Base-by-base conservation (phyloP, 2,329 filamentous ascomycete genomes). In the Microdochium paspali region DNA sequence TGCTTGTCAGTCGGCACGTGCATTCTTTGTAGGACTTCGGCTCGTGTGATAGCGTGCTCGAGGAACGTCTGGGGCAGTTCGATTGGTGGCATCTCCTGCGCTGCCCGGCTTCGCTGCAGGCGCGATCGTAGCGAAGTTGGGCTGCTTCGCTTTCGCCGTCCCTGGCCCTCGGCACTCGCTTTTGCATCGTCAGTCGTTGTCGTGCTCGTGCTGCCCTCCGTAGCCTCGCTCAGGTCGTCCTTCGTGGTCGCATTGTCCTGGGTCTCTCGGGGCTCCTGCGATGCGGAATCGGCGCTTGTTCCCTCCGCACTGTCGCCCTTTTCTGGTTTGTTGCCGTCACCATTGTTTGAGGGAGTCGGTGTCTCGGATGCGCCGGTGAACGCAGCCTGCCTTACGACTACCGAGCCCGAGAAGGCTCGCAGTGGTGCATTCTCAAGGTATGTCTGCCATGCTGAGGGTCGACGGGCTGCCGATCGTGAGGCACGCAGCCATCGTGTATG, bases 31-130 rank as follows among this genome's bases (percentile, higher is more conserved):
- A 46, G 47, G 51, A 67, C 62, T 26, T 69, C 61, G 25, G 61
- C 56, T 10, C 71, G 56, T 44, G 60, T 59, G 24, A 85, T 70
- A 47, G 76, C 76, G 20, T 66, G 61, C 32, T 73, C 63, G 46
- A 79, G 61, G 51, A 85, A 86, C 62, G 70, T 74, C 48, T 69
- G 62, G 1, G 82, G 80, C 13, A 86, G 64, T 45, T 72, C 66
- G 21, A 79, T 65, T 2, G 71, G 67, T n/a, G 77, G 77, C 10
- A 79, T 54, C 42, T 68, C 66, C 24, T 67, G 63, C 28, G 64
- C 61, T 61, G 63, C 56, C 57, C 53, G 54, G 53, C 50, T 52
- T 44, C 56, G 57, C 51, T 50, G 23, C 7, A 52, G 47, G n/a
- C 59, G 53, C 25, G 53, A 52, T 46, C 50, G 56, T 40, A 54